phyloP scores from a whole-genome alignment of 768 basidiomycete species.

The Dictyophora rubrovolvata region DNA sequence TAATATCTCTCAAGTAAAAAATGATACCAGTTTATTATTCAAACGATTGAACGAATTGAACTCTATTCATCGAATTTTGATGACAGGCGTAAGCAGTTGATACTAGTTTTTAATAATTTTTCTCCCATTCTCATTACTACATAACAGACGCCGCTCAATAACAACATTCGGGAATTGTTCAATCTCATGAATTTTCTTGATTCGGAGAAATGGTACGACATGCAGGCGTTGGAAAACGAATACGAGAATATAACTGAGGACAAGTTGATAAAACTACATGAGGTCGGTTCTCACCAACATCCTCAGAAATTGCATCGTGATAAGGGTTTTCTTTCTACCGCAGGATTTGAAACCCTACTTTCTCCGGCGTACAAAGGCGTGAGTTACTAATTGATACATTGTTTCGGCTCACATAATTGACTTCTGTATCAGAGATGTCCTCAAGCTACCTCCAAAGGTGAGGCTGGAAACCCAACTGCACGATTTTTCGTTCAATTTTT shows the following conservation, averaged over 20 bases:
- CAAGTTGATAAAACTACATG: constrained; percentile 70
- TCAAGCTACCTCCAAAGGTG: constrained; percentile 84
- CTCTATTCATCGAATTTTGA: constrained; percentile 69
- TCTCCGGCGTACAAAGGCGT: constrained; percentile 80
- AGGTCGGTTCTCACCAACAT: constrained; percentile 19
- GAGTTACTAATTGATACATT: not conserved
- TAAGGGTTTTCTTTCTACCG: not conserved
- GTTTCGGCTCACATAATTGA: not conserved
- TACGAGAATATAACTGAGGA: constrained; percentile 74
- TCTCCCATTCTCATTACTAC: not conserved
- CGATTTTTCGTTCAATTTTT: not conserved
- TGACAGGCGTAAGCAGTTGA: constrained; percentile 61
- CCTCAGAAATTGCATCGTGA: not conserved
- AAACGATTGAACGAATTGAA: constrained; percentile 73
- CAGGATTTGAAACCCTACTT: constrained; percentile 58
- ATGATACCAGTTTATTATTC: constrained; percentile 69
- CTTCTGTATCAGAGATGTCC: constrained; percentile 42
- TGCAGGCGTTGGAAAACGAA: constrained; percentile 62
- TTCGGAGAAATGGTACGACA: constrained; percentile 61
- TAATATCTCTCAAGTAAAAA: constrained; percentile 54
- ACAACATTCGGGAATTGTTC: constrained; percentile 93
- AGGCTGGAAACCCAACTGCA: constrained; percentile 20
- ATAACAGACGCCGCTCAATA: constrained; percentile 84
- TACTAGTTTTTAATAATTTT: not conserved
- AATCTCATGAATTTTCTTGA: constrained; percentile 96